Evolutionary conservation across 2,329 filamentous ascomycete species (phyloP).

Genomic region (Colletotrichum sp.): DNA sequence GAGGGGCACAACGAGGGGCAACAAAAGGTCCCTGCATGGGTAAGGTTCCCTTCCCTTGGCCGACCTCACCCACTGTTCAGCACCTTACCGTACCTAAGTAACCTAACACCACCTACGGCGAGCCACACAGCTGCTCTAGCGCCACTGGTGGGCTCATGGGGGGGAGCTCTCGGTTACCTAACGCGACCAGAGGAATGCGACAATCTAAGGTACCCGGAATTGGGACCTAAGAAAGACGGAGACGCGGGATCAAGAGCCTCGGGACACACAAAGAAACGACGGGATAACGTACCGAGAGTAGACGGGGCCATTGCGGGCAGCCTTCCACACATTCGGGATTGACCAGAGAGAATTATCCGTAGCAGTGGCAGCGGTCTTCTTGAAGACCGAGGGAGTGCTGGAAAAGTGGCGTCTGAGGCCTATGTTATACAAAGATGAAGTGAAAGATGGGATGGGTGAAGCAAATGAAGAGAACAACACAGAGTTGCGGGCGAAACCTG

Average conservation of each 20-base stretch:
- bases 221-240: not conserved
- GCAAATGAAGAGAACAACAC: not conserved
- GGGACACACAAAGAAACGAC: not conserved
- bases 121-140: not conserved
- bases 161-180: not conserved
- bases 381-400: not conserved
- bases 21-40: slow-evolving; percentile 23
- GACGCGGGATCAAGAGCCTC: not conserved
- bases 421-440: slow-evolving; percentile 4
- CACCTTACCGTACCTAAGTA: not conserved
- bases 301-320: not conserved
- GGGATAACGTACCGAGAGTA: not conserved
- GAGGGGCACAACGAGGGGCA: slow-evolving; percentile 22
- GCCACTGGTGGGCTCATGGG: not conserved
- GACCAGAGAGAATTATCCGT: not conserved
- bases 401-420: slow-evolving; percentile 1
- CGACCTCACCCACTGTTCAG: not conserved
- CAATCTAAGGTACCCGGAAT: not conserved
- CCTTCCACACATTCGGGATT: not conserved
- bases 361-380: not conserved
- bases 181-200: not conserved
- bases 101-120: not conserved
- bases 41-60: slow-evolving; percentile 1
- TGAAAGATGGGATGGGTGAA: not conserved
- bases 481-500: not conserved